A percentile compares a stretch with the other conserved stretches of the same genome.
Evolutionary conservation across 305 asterid genomes (phyloP).

Genomic region (Petunia hybrid): DNA sequence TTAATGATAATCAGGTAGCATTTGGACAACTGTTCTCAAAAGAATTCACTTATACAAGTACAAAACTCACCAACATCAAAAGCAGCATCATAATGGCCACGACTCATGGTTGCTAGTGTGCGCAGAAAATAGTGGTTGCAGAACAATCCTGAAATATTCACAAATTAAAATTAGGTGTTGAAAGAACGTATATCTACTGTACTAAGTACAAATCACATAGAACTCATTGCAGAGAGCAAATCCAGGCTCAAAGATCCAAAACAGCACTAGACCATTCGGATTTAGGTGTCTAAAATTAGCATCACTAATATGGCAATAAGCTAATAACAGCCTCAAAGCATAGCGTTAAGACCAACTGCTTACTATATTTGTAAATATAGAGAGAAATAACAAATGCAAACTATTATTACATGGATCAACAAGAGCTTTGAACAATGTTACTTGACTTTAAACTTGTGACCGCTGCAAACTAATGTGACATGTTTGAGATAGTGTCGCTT

Average conservation of each 20-base stretch:
- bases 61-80: slow-evolving; percentile 69
- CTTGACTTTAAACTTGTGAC: no score
- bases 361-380: neutral
- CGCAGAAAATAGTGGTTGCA: slow-evolving; percentile 94
- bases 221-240: neutral
- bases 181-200: neutral
- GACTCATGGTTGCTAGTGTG: slow-evolving; percentile 78
- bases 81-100: slow-evolving; percentile 78
- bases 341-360: neutral
- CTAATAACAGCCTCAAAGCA: slow-evolving; percentile 9
- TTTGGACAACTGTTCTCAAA: neutral
- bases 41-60: neutral
- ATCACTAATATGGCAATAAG: neutral
- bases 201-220: neutral
- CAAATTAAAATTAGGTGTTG: neutral
- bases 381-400: neutral
- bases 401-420: neutral
- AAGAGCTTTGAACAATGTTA: neutral
- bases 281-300: slow-evolving; percentile 5
- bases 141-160: slow-evolving; percentile 63
- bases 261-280: neutral
- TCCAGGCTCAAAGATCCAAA: neutral
- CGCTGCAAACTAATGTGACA: no score
- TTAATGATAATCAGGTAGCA: neutral
- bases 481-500: neutral